phyloP scores from a whole-genome alignment of 331 rosid species.

The Prunus yedoensis region DNA sequence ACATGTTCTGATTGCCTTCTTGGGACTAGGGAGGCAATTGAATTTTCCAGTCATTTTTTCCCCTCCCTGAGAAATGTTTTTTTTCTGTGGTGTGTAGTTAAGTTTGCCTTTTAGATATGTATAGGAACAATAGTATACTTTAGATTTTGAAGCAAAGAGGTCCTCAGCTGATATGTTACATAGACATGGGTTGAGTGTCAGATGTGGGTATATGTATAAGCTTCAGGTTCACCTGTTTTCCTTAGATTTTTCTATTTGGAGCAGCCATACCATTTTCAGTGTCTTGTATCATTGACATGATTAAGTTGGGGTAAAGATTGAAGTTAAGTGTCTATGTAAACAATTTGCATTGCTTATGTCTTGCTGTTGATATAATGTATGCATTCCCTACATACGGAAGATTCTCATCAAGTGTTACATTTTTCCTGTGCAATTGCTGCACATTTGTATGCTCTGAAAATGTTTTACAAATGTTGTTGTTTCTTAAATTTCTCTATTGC shows the following conservation, averaged over 20 bases:
- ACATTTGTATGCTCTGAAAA: not conserved
- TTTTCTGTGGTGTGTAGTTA: not conserved
- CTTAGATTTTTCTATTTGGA: not conserved
- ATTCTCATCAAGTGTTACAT: not conserved
- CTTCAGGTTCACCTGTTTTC: not conserved
- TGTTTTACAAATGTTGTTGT: not conserved
- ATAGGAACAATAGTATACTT: not conserved
- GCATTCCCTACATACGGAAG: not conserved
- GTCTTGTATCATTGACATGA: not conserved
- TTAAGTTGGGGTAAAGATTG: not conserved
- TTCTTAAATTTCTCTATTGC: not conserved
- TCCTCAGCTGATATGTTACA: not conserved
- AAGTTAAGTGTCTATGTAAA: not conserved
- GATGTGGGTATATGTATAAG: not conserved
- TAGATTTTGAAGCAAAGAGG: not conserved
- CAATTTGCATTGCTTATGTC: not conserved
- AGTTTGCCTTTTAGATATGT: not conserved
- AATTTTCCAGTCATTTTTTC: not conserved
- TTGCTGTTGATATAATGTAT: not conserved
- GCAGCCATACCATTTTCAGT: not conserved
- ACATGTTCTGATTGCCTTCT: not conserved
- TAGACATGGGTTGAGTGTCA: not conserved
- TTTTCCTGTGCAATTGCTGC: not conserved
- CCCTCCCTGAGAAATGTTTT: not conserved
- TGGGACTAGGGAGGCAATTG: constrained; percentile 1